Conservation (phyloP, 345 rosid genomes). For the Eucalyptus regnans region DNA sequence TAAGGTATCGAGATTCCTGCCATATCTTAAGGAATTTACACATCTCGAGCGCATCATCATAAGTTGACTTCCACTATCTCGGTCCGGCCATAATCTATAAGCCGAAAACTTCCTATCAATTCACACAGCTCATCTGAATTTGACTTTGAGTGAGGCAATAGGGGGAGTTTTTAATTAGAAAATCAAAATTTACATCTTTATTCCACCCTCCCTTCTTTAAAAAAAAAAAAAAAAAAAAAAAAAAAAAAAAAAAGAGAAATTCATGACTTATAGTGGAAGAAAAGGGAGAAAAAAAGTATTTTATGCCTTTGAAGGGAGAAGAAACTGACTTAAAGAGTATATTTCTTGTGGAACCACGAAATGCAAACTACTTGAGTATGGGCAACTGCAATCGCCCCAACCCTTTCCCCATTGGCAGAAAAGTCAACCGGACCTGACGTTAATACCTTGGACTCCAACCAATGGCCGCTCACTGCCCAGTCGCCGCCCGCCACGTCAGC, state of each 20-base stretch:
- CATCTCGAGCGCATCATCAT: neutral
- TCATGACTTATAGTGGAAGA: neutral
- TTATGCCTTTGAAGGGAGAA: neutral
- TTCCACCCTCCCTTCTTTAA: neutral
- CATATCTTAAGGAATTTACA: neutral
- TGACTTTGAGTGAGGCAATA: neutral
- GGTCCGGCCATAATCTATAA: accelerated
- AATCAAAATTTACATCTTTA: neutral
- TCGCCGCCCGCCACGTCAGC: neutral
- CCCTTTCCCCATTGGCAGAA: neutral
- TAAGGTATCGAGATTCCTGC: neutral
- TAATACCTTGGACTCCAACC: neutral
- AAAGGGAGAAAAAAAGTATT: neutral
- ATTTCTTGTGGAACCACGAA: neutral
- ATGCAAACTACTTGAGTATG: neutral
- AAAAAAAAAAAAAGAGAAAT: neutral
- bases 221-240: no score
- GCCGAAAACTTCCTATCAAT: neutral
- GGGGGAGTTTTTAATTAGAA: neutral
- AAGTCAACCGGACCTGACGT: neutral
- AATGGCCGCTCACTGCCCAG: neutral
- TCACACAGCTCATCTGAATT: neutral
- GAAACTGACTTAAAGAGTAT: neutral
- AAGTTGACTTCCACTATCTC: accelerated
- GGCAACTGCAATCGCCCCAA: neutral